Evolutionary conservation across 1,284 basidiomycete species (phyloP).

Genomic region (Austropuccinia psidii): DNA sequence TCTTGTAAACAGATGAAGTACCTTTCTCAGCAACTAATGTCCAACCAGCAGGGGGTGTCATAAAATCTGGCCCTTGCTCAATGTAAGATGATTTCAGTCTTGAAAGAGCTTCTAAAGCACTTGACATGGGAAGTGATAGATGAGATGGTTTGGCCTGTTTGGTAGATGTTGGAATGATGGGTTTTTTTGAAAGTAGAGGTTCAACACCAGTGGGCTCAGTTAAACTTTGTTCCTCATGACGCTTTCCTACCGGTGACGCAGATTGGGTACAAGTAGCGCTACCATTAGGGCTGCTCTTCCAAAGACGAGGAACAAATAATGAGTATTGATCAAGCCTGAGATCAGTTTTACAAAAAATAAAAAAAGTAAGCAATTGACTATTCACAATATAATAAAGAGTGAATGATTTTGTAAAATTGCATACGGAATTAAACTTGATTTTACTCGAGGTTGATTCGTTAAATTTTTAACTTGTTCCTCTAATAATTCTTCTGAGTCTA

Average conservation of each 20-base stretch:
- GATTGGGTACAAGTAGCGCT: conserved; percentile 10
- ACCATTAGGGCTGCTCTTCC: conserved; percentile 14
- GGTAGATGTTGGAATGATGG: not conserved
- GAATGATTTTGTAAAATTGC: conserved; percentile 46
- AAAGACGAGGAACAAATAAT: conserved; percentile 25
- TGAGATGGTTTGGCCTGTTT: not conserved
- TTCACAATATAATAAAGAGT: too few species aligned
- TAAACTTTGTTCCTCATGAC: not conserved
- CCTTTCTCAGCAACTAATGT: conserved; percentile 66
- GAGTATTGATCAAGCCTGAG: conserved; percentile 36
- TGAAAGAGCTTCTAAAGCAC: conserved; percentile 66
- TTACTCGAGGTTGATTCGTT: conserved; percentile 73
- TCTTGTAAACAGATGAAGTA: conserved; percentile 68
- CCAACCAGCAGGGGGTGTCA: conserved; percentile 62
- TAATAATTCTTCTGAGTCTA: conserved; percentile 84
- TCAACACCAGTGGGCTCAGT: not conserved
- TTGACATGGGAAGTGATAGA: conserved; percentile 58
- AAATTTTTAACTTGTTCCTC: conserved; percentile 80
- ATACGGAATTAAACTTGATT: conserved; percentile 75
- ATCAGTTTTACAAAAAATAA: too few species aligned
- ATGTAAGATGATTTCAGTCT: conserved; percentile 69
- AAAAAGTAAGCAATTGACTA: too few species aligned
- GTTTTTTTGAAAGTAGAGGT: too few species aligned
- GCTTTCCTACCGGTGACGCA: not conserved
- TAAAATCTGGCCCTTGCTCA: conserved; percentile 52